Evolutionary conservation across 1,284 basidiomycete genomes (phyloP).

Genomic region (Fomitiporia mediterranea): DNA sequence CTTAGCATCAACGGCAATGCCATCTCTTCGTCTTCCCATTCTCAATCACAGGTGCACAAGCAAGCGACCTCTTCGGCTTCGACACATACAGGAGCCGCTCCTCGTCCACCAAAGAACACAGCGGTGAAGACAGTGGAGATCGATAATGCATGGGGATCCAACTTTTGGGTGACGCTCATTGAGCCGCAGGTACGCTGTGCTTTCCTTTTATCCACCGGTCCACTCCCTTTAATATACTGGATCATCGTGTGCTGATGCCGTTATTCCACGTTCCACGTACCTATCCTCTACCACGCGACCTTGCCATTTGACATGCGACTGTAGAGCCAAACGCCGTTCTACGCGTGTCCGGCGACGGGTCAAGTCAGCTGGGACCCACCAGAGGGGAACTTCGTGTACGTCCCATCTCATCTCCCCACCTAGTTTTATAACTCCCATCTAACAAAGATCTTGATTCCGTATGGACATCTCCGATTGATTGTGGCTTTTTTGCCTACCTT

Average conservation of each 20-base stretch:
- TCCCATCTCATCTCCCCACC: constrained; percentile 17
- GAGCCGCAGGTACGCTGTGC: constrained; percentile 65
- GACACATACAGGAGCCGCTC: not conserved
- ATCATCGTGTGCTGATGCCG: not conserved
- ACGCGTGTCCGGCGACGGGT: constrained; percentile 88
- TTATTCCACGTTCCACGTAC: too few relatives aligned
- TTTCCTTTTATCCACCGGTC: constrained; percentile 5
- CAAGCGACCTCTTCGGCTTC: not conserved
- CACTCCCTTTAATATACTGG: not conserved
- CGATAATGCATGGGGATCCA: constrained; percentile 67
- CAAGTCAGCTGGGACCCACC: constrained; percentile 92
- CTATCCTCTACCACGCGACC: too few relatives aligned
- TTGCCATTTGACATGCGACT: not conserved
- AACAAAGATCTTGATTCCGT: not conserved
- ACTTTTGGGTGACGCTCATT: constrained; percentile 81
- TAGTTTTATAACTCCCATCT: not conserved
- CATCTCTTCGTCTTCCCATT: not conserved
- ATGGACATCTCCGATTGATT: not conserved
- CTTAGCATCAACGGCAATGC: constrained; percentile 12
- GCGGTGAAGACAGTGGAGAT: constrained; percentile 26
- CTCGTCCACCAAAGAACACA: constrained; percentile 14
- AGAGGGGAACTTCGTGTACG: constrained; percentile 83
- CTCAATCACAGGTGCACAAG: not conserved
- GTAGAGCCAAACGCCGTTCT: constrained; percentile 80
- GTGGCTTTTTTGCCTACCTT: not conserved